Conservation (phyloP, 1,139 yeast species). For the Debaryomyces nepalensis region DNA sequence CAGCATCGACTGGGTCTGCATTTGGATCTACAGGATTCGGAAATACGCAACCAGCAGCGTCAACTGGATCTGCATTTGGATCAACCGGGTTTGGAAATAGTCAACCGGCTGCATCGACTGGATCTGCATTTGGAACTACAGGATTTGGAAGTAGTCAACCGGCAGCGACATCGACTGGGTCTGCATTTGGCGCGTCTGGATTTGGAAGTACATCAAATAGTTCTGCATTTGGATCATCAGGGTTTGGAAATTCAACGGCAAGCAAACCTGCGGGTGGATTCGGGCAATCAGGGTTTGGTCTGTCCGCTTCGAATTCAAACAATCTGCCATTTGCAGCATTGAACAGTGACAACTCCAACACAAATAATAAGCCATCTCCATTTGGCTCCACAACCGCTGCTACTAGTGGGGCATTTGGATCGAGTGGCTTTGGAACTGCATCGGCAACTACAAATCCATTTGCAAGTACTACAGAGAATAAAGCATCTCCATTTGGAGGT, state of each 20-base stretch:
- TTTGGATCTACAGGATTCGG: constrained; percentile 14
- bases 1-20: constrained; percentile 7
- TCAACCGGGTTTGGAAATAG: constrained; percentile 18
- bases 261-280: too few species aligned
- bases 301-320: constrained; percentile 15
- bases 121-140: constrained; percentile 12
- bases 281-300: constrained; percentile 16
- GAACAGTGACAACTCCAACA: background rate
- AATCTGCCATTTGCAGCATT: constrained; percentile 14
- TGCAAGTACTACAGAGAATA: constrained; percentile 10
- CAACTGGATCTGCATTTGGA: constrained; percentile 9
- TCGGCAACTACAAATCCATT: constrained; percentile 13
- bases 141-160: constrained; percentile 18
- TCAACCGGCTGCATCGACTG: background rate
- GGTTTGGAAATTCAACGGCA: constrained; percentile 12
- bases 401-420: constrained; percentile 15
- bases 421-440: constrained; percentile 12
- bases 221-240: constrained; percentile 13
- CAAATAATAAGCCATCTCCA: constrained; percentile 9
- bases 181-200: constrained; percentile 22
- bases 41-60: background rate
- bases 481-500: constrained; percentile 21
- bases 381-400: constrained; percentile 11
- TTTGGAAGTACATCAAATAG: constrained; percentile 12
- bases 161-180: constrained; percentile 16